phyloP scores from a whole-genome alignment of 805 yeast species.

The Dipodascus geniculatus region DNA sequence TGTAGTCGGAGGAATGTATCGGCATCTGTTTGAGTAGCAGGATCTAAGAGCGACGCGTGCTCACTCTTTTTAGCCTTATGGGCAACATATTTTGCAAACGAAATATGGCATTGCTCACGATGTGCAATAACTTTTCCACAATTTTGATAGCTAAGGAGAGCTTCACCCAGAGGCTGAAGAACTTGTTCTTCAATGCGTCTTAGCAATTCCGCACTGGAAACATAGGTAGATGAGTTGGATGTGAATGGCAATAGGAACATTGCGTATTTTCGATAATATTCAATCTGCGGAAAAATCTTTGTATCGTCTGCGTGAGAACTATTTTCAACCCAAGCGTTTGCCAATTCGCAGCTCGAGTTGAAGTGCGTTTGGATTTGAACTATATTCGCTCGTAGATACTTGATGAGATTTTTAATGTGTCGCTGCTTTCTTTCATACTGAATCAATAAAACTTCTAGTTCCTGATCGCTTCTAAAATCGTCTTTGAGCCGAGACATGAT shows the following conservation, averaged over 20 bases:
- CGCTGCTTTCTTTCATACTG: constrained; percentile 8
- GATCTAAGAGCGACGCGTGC: not conserved
- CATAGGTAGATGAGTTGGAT: constrained; percentile 9
- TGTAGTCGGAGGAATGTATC: constrained; percentile 16
- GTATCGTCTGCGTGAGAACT: constrained; percentile 7
- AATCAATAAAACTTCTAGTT: constrained; percentile 8
- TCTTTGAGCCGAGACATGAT: constrained; percentile 3
- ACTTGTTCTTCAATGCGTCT: constrained; percentile 12
- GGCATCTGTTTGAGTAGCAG: constrained; percentile 10
- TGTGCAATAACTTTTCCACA: constrained; percentile 10
- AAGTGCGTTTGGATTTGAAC: constrained; percentile 11
- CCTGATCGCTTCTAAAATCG: constrained; percentile 9
- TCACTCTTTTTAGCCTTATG: constrained; percentile 2
- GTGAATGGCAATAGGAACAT: constrained; percentile 12
- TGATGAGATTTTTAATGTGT: constrained; percentile 9
- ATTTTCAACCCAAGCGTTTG: constrained; percentile 14
- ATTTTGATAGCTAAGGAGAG: constrained; percentile 12
- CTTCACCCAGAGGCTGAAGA: constrained; percentile 10
- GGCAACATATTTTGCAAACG: constrained; percentile 13
- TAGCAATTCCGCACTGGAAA: constrained; percentile 10
- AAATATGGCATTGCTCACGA: constrained; percentile 11
- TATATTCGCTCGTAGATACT: constrained; percentile 8
- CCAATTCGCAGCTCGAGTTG: constrained; percentile 11
- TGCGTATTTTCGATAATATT: constrained; percentile 10
- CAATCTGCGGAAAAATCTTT: constrained; percentile 3